A percentile compares a stretch with the other conserved stretches of the same genome.
phyloP scores from a whole-genome alignment of 2,329 filamentous ascomycete genomes.

The Ascochyta rabiei region DNA sequence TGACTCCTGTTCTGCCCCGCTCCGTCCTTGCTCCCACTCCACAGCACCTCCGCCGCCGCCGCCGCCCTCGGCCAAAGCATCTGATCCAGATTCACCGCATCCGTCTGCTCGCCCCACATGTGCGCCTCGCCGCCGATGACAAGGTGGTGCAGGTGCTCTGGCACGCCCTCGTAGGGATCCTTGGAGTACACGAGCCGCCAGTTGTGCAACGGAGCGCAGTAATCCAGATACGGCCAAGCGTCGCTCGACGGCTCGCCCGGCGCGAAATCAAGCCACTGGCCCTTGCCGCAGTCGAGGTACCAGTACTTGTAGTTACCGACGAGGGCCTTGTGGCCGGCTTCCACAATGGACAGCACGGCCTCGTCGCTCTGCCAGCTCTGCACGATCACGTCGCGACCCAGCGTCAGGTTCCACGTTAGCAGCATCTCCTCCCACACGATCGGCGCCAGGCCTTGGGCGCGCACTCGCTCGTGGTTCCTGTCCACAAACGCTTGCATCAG shows the following conservation, averaged over 20 bases:
- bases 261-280: constrained; percentile 76
- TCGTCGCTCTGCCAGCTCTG: constrained; percentile 76
- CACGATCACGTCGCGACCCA: constrained; percentile 74
- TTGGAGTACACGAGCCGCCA: constrained; percentile 84
- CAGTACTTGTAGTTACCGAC: constrained; percentile 79
- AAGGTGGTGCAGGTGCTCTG: constrained; percentile 66
- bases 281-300: constrained; percentile 85
- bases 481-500: constrained; percentile 80
- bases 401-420: constrained; percentile 75
- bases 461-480: constrained; percentile 69
- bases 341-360: constrained; percentile 66
- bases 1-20: constrained; percentile 73
- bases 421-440: constrained; percentile 91
- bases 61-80: constrained; percentile 79
- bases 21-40: constrained; percentile 73
- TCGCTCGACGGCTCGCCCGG: constrained; percentile 58
- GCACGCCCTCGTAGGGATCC: constrained; percentile 68
- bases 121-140: constrained; percentile 83
- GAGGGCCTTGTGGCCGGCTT: constrained; percentile 71
- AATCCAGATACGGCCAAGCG: constrained; percentile 76
- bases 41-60: constrained; percentile 79
- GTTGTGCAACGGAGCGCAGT: constrained; percentile 79
- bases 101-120: constrained; percentile 80
- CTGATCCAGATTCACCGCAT: constrained; percentile 74
- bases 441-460: constrained; percentile 69